phyloP scores from a whole-genome alignment of 208 protist genomes.

The Trichomonas vaginalis region DNA sequence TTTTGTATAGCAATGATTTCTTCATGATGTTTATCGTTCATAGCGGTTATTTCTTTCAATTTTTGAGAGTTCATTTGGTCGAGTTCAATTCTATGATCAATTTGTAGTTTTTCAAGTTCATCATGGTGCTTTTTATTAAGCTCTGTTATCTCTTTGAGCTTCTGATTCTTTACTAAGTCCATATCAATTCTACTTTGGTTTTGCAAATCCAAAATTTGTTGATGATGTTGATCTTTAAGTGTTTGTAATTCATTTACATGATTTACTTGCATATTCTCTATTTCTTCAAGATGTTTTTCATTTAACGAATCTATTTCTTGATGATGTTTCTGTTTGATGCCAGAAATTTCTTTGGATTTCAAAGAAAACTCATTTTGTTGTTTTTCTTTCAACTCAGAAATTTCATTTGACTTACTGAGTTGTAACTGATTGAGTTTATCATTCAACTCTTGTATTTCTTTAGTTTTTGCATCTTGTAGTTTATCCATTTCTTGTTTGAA shows the following conservation, averaged over 20 bases:
- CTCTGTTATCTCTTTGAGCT: neutral
- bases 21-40: neutral
- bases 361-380: neutral
- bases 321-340: neutral
- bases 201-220: neutral
- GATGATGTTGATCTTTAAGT: neutral
- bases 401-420: neutral
- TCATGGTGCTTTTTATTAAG: neutral
- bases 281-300: neutral
- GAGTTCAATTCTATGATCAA: neutral
- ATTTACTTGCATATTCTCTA: neutral
- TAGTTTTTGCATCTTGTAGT: neutral
- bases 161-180: neutral
- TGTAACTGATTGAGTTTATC: neutral
- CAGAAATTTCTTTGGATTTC: neutral
- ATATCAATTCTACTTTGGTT: neutral
- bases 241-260: neutral
- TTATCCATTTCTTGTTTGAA: neutral
- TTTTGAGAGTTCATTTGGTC: neutral
- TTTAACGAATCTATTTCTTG: neutral
- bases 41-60: neutral
- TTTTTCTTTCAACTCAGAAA: neutral
- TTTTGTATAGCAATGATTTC: neutral
- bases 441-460: neutral
- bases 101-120: neutral